Evolutionary conservation across 306 rosid genomes (phyloP), one percentile per base, ranked within the genome.

Genomic region (Betula pendula): DNA sequence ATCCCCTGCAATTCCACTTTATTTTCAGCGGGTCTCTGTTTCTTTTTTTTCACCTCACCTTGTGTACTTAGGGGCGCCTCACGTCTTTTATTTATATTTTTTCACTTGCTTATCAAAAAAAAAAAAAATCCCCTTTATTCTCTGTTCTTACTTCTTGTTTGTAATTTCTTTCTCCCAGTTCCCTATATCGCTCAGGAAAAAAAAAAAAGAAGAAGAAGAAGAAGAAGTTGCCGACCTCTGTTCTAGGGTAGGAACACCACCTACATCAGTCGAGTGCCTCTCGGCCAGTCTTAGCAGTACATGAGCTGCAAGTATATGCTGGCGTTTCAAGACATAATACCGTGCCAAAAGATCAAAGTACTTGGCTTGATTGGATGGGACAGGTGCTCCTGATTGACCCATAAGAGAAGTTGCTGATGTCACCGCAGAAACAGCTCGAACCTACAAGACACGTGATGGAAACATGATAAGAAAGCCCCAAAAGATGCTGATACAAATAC

Each of bases 271-370:
- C 38, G 95, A 84, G 51, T 97, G 98, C 73, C 94, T 89, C 77
- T 91, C 96, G 53, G 98, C 98, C 77, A 95, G 78, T 81, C 96
- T 83, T 56, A 91, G 80, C 88, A 95, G 82, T 33, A 93, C 90
- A 76, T 88, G 96, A 85, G 99, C 97, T 50, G 99, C 99, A 80
- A 92, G 99, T 80, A 91, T 68, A 84, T 92, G 97, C 77, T 95
- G 97, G 79, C 96, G 89, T 85, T 92, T 95, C 84, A 85, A 77
- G 74, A 92, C 96, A 81, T 95, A 92, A 80, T 92, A 95, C 25
- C 90, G 93, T 45, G 98, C 99, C 87, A 95, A 82, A 70, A 95
- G 97, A 75, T 95, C 99, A 85, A 80, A 89, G 83, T 84, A 90
- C 76, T 92, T 92, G 81, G 83, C 87, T 81, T 92, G 91, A 82